A percentile compares a stretch with the other conserved stretches of the same genome.
Evolutionary conservation across 257 asterid species (phyloP).

Genomic region (Handroanthus guayacan): DNA sequence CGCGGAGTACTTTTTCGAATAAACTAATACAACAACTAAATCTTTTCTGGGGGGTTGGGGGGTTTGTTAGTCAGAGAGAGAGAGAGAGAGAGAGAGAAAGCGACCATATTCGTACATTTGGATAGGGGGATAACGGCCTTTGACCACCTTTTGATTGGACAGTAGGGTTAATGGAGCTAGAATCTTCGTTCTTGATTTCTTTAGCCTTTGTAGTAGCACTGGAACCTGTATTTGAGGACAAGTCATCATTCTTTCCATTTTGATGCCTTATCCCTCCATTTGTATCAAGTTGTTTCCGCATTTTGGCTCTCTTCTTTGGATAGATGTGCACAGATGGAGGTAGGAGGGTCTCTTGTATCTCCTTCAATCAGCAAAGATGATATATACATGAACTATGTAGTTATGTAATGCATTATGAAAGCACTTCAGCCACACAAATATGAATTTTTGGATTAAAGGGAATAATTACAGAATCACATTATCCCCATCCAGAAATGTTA

Average conservation of each 20-base stretch:
- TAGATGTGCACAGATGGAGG: conserved; percentile 80
- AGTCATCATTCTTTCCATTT: conserved; percentile 29
- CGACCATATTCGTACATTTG: conserved; percentile 62
- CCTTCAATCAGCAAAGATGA: conserved; percentile 54
- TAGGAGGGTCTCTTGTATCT: conserved; percentile 83
- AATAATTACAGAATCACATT: background rate
- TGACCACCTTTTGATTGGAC: conserved; percentile 42
- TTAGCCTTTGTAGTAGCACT: conserved; percentile 18
- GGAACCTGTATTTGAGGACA: conserved; percentile 36
- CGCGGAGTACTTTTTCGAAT: too few relatives aligned
- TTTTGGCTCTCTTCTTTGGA: conserved; percentile 61
- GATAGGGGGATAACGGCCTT: conserved; percentile 73
- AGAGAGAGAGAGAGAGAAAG: conserved; percentile 32
- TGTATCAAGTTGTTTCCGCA: conserved; percentile 38
- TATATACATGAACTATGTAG: background rate
- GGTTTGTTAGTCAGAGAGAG: background rate
- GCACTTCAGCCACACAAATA: background rate
- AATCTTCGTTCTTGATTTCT: conserved; percentile 40
- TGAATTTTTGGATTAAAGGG: background rate
- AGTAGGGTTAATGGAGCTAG: conserved; percentile 41
- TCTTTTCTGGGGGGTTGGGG: too few relatives aligned
- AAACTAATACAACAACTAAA: background rate
- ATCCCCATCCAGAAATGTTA: conserved; percentile 11
- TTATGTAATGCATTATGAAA: background rate
- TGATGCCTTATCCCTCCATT: conserved; percentile 45